These are phyloP conservation scores for Aspergillus terreus DNA, from an alignment of 2,329 filamentous ascomycete genomes.

Conservation along the genomic window DNA sequence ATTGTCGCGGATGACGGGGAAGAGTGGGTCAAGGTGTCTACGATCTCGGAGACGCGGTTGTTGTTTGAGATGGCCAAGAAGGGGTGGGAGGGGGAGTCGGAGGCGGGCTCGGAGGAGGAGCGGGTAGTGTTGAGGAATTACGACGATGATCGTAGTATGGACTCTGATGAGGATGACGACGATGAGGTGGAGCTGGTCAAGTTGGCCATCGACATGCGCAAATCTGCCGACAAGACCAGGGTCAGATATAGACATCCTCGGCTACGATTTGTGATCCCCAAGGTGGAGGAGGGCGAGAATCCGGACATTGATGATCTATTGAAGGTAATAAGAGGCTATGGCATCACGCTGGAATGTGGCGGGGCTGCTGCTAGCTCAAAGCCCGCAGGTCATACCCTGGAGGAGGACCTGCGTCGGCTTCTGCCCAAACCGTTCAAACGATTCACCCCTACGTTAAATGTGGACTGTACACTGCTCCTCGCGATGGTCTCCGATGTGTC, in stretches of 20 bases:
- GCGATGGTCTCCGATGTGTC: slow-evolving; percentile 72
- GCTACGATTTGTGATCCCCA: slow-evolving; percentile 59
- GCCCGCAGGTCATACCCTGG: slow-evolving; percentile 6
- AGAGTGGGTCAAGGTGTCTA: slow-evolving; percentile 67
- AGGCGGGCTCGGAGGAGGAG: slow-evolving; percentile 42
- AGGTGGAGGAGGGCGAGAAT: slow-evolving; percentile 49
- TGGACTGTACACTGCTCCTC: slow-evolving; percentile 63
- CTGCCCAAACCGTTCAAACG: slow-evolving; percentile 39
- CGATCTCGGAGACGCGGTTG: slow-evolving; percentile 60
- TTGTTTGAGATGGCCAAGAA: slow-evolving; percentile 67
- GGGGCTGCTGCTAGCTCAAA: slow-evolving; percentile 13
- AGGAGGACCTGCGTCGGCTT: slow-evolving; percentile 27
- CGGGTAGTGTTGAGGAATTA: slow-evolving; percentile 26
- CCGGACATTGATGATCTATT: slow-evolving; percentile 57
- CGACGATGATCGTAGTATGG: slow-evolving; percentile 37
- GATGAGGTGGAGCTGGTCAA: slow-evolving; percentile 59
- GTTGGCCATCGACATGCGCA: slow-evolving; percentile 55
- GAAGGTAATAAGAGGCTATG: slow-evolving; percentile 51
- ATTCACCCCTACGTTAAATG: slow-evolving; percentile 43
- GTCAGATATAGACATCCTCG: slow-evolving; percentile 58
- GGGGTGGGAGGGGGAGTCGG: slow-evolving; percentile 55
- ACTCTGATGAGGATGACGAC: slow-evolving; percentile 29
- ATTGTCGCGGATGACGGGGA: slow-evolving; percentile 60
- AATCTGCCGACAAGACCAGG: slow-evolving; percentile 54
- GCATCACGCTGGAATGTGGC: slow-evolving; percentile 41